Evolutionary conservation across 2,329 filamentous ascomycete species (phyloP).

Genomic region (Hawksworthiomyces lignivorus): DNA sequence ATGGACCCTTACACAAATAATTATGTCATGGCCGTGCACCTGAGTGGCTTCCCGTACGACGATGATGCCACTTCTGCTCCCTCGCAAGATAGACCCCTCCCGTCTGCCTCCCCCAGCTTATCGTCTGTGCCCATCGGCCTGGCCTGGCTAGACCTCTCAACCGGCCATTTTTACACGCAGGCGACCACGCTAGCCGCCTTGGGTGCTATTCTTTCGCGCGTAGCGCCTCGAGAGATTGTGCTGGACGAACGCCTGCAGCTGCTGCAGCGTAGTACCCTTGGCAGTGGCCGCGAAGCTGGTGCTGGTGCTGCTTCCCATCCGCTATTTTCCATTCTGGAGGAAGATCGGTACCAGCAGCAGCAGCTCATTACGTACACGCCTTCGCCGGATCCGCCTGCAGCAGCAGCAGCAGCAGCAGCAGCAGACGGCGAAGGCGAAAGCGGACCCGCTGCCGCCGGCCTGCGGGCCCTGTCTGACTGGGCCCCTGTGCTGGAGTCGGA

Average conservation of each 20-base stretch:
- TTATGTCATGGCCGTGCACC: slow-evolving; percentile 75
- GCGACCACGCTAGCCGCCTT: slow-evolving; percentile 61
- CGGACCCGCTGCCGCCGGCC: slow-evolving; percentile 6
- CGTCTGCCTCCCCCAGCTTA: slow-evolving; percentile 9
- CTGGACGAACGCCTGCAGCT: slow-evolving; percentile 56
- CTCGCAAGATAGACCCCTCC: background rate
- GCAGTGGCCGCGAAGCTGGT: slow-evolving; percentile 9
- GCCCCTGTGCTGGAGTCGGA: slow-evolving; percentile 66
- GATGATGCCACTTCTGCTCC: background rate
- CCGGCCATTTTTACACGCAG: slow-evolving; percentile 89
- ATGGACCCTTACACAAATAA: slow-evolving; percentile 93
- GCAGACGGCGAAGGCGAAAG: background rate
- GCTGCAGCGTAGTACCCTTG: background rate
- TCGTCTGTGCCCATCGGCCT: slow-evolving; percentile 52
- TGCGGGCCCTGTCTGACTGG: slow-evolving; percentile 58
- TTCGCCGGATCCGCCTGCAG: too few relatives aligned
- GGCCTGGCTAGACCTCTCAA: slow-evolving; percentile 92
- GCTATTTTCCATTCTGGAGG: slow-evolving; percentile 60
- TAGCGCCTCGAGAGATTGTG: slow-evolving; percentile 78
- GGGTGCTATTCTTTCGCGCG: slow-evolving; percentile 72
- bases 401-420: slow-evolving; percentile 17
- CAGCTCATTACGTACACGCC: slow-evolving; percentile 62
- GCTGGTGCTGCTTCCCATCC: slow-evolving; percentile 48
- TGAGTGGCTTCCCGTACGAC: slow-evolving; percentile 23
- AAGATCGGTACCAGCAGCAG: slow-evolving; percentile 41